Base-by-base conservation (phyloP, 2,329 filamentous ascomycete species). In the Magnaporthales sp. region DNA sequence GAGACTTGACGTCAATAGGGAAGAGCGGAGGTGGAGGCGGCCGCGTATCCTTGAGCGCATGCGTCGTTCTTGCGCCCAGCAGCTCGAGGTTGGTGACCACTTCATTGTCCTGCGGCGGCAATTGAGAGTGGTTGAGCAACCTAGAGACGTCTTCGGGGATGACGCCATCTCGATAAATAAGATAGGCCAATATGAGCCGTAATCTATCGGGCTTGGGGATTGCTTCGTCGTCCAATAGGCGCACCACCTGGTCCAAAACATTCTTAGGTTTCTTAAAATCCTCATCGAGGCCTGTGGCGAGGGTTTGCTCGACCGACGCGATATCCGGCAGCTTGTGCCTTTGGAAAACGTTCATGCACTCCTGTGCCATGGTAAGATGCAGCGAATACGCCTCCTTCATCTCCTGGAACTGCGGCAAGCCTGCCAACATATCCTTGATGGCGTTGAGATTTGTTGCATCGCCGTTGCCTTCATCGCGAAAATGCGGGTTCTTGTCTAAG, bases 371-470 rank as follows among this genome's bases (percentile, higher is more conserved):
- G 71, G 89, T 94, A 58, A 99, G 82, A 77, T 99, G 95, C 66
- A 99, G 81, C 0, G 93, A 95, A 77, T 98, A 99, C 1, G 92
- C 89, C 74, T 96, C 92, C 77, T 98, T 97, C 83, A 95, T 92
- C 77, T 96, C 91, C 73, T 96, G 92, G 74, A 97, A 99, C 74
- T 98, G 92, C 13, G 93, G 93, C 68, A 99, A 80, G 9, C 93
- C 94, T 15, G 92, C 95, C 79, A 99, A 81, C 95, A 99, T 99
- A 77, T 97, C 93, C 74, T 95, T 92, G 77, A 99, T 97, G 29
- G 91, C 90, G 77, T 93, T 96, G 66, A 99, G 81, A 74, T 87
- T 96, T 56, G 89, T 89, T 32, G 88, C 85, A 67, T 90, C 86
- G 69, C 85, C 85, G 69, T 85, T 81, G 74, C 87, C 84, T 32